phyloP scores from a whole-genome alignment of 305 asterid genomes.

The Petunia hybrid region DNA sequence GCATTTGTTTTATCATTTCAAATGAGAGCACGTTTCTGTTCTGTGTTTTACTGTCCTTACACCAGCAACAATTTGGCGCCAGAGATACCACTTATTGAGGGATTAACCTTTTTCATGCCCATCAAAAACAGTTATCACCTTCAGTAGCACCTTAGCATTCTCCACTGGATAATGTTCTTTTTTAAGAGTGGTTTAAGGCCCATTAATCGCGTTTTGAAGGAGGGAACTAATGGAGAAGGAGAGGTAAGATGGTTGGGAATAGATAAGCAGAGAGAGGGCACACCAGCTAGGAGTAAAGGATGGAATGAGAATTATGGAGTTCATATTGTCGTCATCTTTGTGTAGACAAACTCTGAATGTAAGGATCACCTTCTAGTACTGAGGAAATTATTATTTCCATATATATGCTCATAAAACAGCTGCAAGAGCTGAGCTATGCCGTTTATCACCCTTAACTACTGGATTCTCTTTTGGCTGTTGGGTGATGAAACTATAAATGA shows the following conservation, averaged over 20 bases:
- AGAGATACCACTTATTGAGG: conserved; percentile 3
- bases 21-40: neutral
- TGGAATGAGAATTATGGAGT: too few relatives aligned
- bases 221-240: neutral
- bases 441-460: neutral
- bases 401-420: neutral
- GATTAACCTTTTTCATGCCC: conserved; percentile 8
- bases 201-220: neutral
- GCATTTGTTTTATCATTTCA: conserved; percentile 16
- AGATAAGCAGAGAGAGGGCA: too few relatives aligned
- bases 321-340: neutral
- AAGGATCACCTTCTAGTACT: conserved; percentile 1
- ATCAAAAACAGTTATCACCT: neutral
- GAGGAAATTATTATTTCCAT: neutral
- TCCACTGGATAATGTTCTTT: neutral
- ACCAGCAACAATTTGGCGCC: neutral
- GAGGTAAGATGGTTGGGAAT: neutral
- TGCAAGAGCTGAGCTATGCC: neutral
- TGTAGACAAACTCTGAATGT: neutral
- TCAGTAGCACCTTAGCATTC: neutral
- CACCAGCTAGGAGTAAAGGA: too few relatives aligned
- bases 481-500: neutral
- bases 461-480: neutral
- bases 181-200: neutral
- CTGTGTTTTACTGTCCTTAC: neutral